Evolutionary conservation across 352 stramenopile genomes (phyloP), one percentile per base, ranked within the genome.

Genomic region (Pelagophyceae sp.): DNA sequence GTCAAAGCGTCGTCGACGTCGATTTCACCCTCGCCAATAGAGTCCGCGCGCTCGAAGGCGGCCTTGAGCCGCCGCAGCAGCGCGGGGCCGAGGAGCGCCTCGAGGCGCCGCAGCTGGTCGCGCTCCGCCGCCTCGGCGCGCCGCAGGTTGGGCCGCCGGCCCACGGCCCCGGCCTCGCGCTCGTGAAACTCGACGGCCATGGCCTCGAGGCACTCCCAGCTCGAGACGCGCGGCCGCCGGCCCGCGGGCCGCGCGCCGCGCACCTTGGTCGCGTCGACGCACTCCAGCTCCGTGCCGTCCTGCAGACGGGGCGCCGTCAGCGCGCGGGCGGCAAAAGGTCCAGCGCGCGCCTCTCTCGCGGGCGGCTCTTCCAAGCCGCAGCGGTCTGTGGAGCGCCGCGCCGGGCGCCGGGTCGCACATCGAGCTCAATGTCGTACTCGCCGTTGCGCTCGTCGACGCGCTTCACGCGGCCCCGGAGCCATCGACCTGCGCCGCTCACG

Each of bases 151-250:
- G 61, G 61, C 61, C 61, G 29, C n/a, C 61, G 61, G 31, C 61
- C 61, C 11, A 2, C 61, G 35, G 3, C 38, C 17, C 67, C 67
- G 33, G 17, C 2, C 0, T 19, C 2, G n/a, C n/a, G n/a, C 25
- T 25, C 33, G 27, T 58, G 38, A 0, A 1, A 11, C 35, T 51
- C 67, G 33, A 50, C 38, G 17, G 67, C 67, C 2, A 74, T 3
- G 1, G 35, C n/a, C 67, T 74, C 67, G 67, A 74, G 35, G 67
- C 67, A 74, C 15, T 74, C 67, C 67, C 67, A 74, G 67, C 38
- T 58, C 33, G 33, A 54, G 19, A 31, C 27, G 31, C 61, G 61
- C 61, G 37, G 37, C 1, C 29, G 29, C 15, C 29, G 3, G 19
- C 54, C 54, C 54, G 15, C 11, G 20, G 40, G 40, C 6, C 40